phyloP scores from a whole-genome alignment of 1,139 yeast genomes.

The Suhomyces yuchorum region DNA sequence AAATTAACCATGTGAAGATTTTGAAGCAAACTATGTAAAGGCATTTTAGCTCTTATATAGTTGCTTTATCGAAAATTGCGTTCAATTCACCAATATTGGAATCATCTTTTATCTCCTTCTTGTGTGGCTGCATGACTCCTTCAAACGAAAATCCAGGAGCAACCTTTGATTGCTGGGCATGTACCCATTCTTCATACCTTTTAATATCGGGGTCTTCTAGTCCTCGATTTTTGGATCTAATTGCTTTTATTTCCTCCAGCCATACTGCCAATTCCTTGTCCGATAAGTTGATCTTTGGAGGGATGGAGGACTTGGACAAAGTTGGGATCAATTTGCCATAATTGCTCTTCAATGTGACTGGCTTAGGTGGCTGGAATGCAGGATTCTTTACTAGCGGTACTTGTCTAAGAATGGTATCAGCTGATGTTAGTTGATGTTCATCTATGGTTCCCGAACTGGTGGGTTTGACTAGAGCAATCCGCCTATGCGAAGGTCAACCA shows the following conservation, averaged over 20 bases:
- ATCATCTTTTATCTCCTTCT: constrained; percentile 2
- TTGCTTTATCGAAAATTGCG: constrained; percentile 30
- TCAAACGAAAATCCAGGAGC: constrained; percentile 47
- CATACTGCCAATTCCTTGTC: constrained; percentile 33
- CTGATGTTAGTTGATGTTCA: constrained; percentile 26
- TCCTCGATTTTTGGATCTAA: constrained; percentile 16
- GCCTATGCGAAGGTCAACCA: too few relatives aligned
- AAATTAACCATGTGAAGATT: too few relatives aligned
- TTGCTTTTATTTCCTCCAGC: constrained; percentile 28
- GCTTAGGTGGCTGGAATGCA: constrained; percentile 56
- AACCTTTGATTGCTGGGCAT: constrained; percentile 33
- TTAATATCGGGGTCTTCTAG: constrained; percentile 19
- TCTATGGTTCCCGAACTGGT: neutral
- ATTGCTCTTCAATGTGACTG: constrained; percentile 55
- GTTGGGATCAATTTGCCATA: constrained; percentile 47
- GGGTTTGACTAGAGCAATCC: too few relatives aligned
- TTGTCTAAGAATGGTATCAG: constrained; percentile 54
- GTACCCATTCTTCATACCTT: constrained; percentile 38
- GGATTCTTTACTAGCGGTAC: constrained; percentile 64
- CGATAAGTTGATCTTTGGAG: constrained; percentile 41
- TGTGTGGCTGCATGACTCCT: constrained; percentile 38
- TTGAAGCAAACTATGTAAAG: too few relatives aligned
- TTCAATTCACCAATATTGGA: constrained; percentile 29
- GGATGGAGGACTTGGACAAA: constrained; percentile 35
- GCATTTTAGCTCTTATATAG: too few relatives aligned